Percentiles rank a stretch among this genome's conserved stretches.
Conservation (phyloP, 139 green algal genomes). For the Picochlorum costavermella region DNA sequence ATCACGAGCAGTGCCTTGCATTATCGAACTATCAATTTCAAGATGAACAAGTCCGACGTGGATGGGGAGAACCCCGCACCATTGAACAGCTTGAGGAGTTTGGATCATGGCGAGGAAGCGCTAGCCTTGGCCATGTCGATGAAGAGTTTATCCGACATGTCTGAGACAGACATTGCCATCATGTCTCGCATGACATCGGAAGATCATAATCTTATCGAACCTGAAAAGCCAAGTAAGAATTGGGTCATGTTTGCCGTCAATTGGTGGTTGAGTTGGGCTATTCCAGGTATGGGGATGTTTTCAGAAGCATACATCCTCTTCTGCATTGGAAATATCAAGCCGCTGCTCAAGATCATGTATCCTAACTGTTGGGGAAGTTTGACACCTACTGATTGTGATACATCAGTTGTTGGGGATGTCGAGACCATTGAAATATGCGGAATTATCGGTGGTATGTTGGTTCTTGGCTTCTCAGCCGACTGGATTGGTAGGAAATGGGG, state of each 20-base stretch:
- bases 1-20: too few species aligned
- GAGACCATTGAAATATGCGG: constrained; percentile 32
- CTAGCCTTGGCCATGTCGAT: too few species aligned
- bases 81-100: too few species aligned
- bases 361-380: constrained; percentile 9
- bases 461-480: constrained; percentile 42
- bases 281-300: constrained; percentile 24
- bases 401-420: not conserved
- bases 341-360: constrained; percentile 9
- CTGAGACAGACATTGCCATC: too few species aligned
- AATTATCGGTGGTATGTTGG: constrained; percentile 45
- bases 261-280: not conserved
- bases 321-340: constrained; percentile 36
- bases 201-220: not conserved
- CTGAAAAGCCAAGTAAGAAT: not conserved
- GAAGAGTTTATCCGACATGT: too few species aligned
- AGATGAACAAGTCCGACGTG: too few species aligned
- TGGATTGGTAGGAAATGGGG: constrained; percentile 56
- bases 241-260: not conserved
- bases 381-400: constrained; percentile 1
- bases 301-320: constrained; percentile 44
- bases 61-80: too few species aligned
- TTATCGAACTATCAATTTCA: too few species aligned
- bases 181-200: not conserved
- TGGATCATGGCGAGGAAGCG: too few species aligned